Conservation (phyloP, 495 filamentous ascomycete genomes). For the Tuber magnatum region DNA sequence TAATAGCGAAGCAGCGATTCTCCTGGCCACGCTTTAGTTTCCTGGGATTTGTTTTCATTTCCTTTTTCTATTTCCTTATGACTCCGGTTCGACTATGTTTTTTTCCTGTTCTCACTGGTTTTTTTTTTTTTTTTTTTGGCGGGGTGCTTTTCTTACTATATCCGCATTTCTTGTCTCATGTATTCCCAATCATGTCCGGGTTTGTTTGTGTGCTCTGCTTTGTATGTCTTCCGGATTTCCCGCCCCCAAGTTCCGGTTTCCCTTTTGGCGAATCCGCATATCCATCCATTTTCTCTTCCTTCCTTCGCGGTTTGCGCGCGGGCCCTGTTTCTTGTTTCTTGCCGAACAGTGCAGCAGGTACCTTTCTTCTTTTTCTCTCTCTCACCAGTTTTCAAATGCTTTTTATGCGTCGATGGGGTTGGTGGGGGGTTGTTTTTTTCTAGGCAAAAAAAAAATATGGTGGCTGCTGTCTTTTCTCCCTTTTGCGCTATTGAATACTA, state of each 20-base stretch:
- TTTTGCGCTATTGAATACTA: not conserved
- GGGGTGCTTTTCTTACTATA: slow-evolving; percentile 2
- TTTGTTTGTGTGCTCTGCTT: not conserved
- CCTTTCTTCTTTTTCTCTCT: not conserved
- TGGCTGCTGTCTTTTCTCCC: not conserved
- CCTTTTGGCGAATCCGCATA: not conserved
- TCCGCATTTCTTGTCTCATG: not conserved
- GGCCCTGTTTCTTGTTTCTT: not conserved
- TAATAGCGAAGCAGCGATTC: not conserved
- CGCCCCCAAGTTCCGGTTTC: not conserved
- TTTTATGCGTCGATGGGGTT: not conserved
- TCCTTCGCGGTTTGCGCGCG: not conserved
- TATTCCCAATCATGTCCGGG: not conserved
- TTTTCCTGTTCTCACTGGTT: not conserved
- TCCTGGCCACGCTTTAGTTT: not conserved
- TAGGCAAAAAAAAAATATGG: not conserved
- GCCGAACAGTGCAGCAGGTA: not conserved
- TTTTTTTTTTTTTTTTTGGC: not conserved
- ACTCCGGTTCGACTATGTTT: not conserved
- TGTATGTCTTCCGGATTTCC: not conserved
- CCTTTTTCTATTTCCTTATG: not conserved
- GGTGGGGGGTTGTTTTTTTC: not conserved
- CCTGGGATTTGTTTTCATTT: not conserved
- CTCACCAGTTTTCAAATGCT: not conserved
- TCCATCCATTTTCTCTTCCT: not conserved